Evolutionary conservation across 164 flowering plant genomes (phyloP), one percentile per base, ranked within the genome.

Genomic region (Liquidambar formosana): DNA sequence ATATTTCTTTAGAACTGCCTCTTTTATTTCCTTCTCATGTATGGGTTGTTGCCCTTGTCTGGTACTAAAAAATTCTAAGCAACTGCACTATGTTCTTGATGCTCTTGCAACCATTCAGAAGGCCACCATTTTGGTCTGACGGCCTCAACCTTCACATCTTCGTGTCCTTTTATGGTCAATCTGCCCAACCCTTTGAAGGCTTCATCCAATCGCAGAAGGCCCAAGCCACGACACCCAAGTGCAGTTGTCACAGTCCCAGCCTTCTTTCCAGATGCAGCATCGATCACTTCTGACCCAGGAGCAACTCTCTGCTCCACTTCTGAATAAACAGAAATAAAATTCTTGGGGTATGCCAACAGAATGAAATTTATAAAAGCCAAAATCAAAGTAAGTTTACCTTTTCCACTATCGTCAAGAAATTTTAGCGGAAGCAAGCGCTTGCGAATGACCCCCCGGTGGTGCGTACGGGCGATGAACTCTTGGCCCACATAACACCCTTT

Each of bases 401-500:
- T 75, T 41, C 91, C 95, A 54, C 27, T 67, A 9, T 76, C 66
- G 64, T 85, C 73, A 3, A 84, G 58, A 67, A 96, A 96, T 69
- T 77, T 86, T 19, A 96, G 48, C 63, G 99, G 97, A 65, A 96
- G 73, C 76, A 93, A 67, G 6, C 98, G 96, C 72, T 91, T 93
- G 48, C 97, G 84, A 56, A 96, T 90, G 54, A 92, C 85, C 11
- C 99, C 98, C 12, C 89, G 85, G 73, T 96, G 95, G 69, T 96
- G 98, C 10, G 99, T 87, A 15, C 98, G 94, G 57, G 97, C 97
- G 27, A 96, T 80, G 8, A 82, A 80, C 70, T 96, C 98, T 81
- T 93, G 98, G 46, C 99, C 99, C 21, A 96, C 89, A 66, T 96
- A 95, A 71, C 99, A 95, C 14, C 99, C 99, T 77, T 95, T 93